These are phyloP conservation scores for Microthyrium microscopicum DNA, from an alignment of 2,329 filamentous ascomycete species.

Conservation along the genomic window DNA sequence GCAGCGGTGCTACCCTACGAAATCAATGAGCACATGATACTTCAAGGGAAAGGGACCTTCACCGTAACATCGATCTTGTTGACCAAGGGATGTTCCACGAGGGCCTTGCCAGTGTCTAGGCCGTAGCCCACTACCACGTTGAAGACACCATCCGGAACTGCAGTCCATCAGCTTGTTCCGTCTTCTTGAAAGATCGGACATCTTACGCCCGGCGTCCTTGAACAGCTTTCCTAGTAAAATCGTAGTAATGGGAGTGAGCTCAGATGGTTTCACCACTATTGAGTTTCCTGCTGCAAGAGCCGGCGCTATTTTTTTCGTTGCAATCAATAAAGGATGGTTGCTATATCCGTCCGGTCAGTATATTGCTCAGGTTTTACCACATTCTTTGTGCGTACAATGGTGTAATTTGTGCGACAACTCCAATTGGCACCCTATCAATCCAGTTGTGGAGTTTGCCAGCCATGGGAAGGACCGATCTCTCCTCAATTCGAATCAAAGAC, in stretches of 20 bases:
- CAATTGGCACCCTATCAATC: slow-evolving; percentile 52
- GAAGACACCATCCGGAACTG: slow-evolving; percentile 54
- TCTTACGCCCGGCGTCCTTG: slow-evolving; percentile 45
- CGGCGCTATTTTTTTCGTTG: slow-evolving; percentile 65
- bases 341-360: slow-evolving; percentile 22
- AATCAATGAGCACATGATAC: not conserved
- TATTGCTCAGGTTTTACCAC: not conserved
- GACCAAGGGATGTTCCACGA: slow-evolving; percentile 50
- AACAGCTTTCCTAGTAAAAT: slow-evolving; percentile 49
- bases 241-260: slow-evolving; percentile 40
- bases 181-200: not conserved
- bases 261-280: slow-evolving; percentile 39
- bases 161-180: not conserved
- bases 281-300: slow-evolving; percentile 42
- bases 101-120: slow-evolving; percentile 47
- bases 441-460: slow-evolving; percentile 61
- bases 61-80: slow-evolving; percentile 63
- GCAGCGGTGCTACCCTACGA: slow-evolving; percentile 38
- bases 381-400: slow-evolving; percentile 29
- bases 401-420: slow-evolving; percentile 62
- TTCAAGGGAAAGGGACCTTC: not conserved
- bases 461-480: slow-evolving; percentile 60
- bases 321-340: slow-evolving; percentile 67
- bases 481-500: slow-evolving; percentile 64
- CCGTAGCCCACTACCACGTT: slow-evolving; percentile 62